A percentile compares a stretch with the other conserved stretches of the same genome.
Evolutionary conservation across 176 grass and related monocot species (phyloP).

Genomic region (Aegilops bicornis): DNA sequence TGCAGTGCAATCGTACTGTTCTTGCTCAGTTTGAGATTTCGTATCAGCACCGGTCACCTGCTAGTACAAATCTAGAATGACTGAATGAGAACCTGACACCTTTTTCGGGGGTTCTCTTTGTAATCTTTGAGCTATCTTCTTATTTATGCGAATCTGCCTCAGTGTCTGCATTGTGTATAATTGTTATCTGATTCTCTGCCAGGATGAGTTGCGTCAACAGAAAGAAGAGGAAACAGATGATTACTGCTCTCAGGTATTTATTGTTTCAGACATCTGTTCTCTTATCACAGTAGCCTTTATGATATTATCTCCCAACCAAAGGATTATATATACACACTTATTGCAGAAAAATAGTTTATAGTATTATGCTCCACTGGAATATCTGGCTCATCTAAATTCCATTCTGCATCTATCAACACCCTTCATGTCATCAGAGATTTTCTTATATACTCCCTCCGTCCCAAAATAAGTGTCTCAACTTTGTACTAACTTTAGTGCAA

Average conservation of each 20-base stretch:
- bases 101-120: neutral
- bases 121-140: slow-evolving; percentile 20
- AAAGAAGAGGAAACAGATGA: slow-evolving; percentile 99
- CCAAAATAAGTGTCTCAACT: too few relatives aligned
- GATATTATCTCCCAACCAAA: slow-evolving; percentile 8
- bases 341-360: neutral
- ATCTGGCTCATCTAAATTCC: neutral
- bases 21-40: slow-evolving; percentile 16
- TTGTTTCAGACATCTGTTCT: neutral
- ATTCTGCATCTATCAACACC: neutral
- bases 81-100: neutral
- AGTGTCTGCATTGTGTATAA: slow-evolving; percentile 17
- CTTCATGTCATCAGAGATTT: slow-evolving; percentile 10
- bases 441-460: neutral
- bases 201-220: slow-evolving; percentile 95
- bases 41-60: neutral
- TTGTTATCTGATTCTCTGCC: slow-evolving; percentile 32
- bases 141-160: neutral
- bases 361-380: neutral
- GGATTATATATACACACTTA: neutral
- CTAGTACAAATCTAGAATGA: slow-evolving; percentile 22
- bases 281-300: neutral
- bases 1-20: neutral
- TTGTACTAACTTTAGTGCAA: too few relatives aligned
- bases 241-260: slow-evolving; percentile 94